These are phyloP conservation scores for Spathaspora jeffriesii DNA, from an alignment of 1,139 yeast genomes.

Conservation along the genomic window DNA sequence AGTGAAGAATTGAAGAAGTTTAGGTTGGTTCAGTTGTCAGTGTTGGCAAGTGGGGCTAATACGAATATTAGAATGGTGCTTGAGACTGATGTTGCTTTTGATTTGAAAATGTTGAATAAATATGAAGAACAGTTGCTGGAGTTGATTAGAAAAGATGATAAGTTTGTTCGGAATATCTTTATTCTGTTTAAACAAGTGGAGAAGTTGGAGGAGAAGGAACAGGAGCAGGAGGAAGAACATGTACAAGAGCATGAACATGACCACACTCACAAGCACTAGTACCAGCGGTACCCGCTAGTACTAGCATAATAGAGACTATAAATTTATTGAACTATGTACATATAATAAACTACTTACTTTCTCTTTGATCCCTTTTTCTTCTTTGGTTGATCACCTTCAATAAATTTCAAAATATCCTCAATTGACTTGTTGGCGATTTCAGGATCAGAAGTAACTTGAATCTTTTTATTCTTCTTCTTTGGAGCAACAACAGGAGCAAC, in stretches of 20 bases:
- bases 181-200: conserved; percentile 14
- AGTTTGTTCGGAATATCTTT: conserved; percentile 34
- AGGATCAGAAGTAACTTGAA: conserved; percentile 43
- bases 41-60: conserved; percentile 76
- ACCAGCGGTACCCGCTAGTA: no score
- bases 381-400: conserved; percentile 38
- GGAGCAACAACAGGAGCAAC: conserved; percentile 14
- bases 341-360: conserved; percentile 10
- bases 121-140: conserved; percentile 25
- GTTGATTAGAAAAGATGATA: conserved; percentile 30
- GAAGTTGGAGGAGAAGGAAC: conserved; percentile 5
- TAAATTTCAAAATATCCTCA: conserved; percentile 67
- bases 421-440: conserved; percentile 60
- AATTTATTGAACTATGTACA: conserved; percentile 2
- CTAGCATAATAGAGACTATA: conserved; percentile 9
- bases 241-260: conserved; percentile 5
- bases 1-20: conserved; percentile 18
- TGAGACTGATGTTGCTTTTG: conserved; percentile 17
- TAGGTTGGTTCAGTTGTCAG: conserved; percentile 47
- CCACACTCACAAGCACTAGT: conserved; percentile 13
- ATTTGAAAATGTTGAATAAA: conserved; percentile 25
- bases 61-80: conserved; percentile 34
- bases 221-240: conserved; percentile 5
- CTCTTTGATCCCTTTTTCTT: conserved; percentile 14
- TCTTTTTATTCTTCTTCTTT: conserved; percentile 23